Base-by-base conservation (phyloP, 2,329 filamentous ascomycete genomes). In the Xylariaceae sp. region DNA sequence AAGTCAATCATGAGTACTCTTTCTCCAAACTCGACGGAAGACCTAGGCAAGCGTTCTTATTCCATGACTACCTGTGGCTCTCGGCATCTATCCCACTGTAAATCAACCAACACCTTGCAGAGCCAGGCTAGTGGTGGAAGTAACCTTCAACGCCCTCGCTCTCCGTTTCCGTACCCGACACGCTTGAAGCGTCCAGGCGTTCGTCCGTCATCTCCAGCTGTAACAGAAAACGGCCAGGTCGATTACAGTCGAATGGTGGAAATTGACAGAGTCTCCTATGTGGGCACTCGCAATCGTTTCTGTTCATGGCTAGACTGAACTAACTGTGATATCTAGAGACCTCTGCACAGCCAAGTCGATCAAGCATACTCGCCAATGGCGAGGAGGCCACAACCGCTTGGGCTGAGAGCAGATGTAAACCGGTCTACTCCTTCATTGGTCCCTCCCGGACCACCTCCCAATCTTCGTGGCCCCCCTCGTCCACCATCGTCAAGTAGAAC, bases 81-180 rank as follows among this genome's bases (percentile, higher is more conserved):
- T 6, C 73, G 74, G 15, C 72, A 74, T 10, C 67, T 80, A n/a
- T 76, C 77, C 8, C 78, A 78, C 30, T 75, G 78, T 57, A 76
- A 74, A 62, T 81, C 81, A 4, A 78, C 74, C 48, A 73, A 74
- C 4, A 81, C 78, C 30, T 68, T 82, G 48, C 76, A 79, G 61
- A 82, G 78, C 59, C 77, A 78, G 37, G 71, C 73, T 17, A 79
- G 80, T 52, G 52, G 54, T 35, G 69, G 70, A 18, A 68, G 68
- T 50, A 69, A 73, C 35, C 66, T 79, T 54, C 81, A 82, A 64
- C 76, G 82, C n/a, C 80, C 82, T 52, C 77, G 81, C 35, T 85
- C 83, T 18, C 82, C 83, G 1, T 85, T 82, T 61, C 81, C 81
- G 18, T 85, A 85, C 60, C 82, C 82, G 30, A 79, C 82, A 51